Conservation (phyloP, 2,329 filamentous ascomycete species). For the Emergomyces pasteurianus region DNA sequence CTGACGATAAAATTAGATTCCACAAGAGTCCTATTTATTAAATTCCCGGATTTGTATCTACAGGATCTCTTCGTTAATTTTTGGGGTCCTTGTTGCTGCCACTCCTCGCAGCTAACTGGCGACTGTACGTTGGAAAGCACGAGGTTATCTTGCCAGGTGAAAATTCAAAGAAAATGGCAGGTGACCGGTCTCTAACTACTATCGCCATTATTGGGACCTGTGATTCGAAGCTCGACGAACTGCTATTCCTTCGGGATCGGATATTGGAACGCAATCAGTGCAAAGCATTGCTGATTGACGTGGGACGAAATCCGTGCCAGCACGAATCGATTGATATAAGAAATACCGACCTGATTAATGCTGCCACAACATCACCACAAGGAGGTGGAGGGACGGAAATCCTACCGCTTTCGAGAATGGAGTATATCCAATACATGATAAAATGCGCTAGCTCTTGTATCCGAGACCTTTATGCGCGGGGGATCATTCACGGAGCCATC, state of each 20-base stretch:
- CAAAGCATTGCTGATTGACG: slow-evolving; percentile 42
- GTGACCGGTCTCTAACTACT: slow-evolving; percentile 15
- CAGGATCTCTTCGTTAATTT: not conserved
- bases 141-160: not conserved
- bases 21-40: not conserved
- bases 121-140: not conserved
- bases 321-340: slow-evolving; percentile 39
- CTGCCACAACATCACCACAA: slow-evolving; percentile 16
- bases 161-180: not conserved
- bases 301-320: slow-evolving; percentile 36
- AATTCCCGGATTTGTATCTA: not conserved
- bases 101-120: not conserved
- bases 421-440: slow-evolving; percentile 48
- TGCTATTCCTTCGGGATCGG: slow-evolving; percentile 41
- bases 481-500: slow-evolving; percentile 44
- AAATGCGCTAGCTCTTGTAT: slow-evolving; percentile 35
- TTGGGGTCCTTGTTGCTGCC: not conserved
- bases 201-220: slow-evolving; percentile 51
- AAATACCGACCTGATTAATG: slow-evolving; percentile 31
- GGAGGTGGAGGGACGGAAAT: slow-evolving; percentile 15
- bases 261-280: slow-evolving; percentile 26
- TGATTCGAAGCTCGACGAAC: slow-evolving; percentile 52
- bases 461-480: slow-evolving; percentile 24
- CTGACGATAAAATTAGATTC: not conserved
- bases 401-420: slow-evolving; percentile 37